A percentile compares a stretch with the other conserved stretches of the same genome.
Evolutionary conservation across 768 basidiomycete genomes (phyloP).

Genomic region (Lentinus tigrinus): DNA sequence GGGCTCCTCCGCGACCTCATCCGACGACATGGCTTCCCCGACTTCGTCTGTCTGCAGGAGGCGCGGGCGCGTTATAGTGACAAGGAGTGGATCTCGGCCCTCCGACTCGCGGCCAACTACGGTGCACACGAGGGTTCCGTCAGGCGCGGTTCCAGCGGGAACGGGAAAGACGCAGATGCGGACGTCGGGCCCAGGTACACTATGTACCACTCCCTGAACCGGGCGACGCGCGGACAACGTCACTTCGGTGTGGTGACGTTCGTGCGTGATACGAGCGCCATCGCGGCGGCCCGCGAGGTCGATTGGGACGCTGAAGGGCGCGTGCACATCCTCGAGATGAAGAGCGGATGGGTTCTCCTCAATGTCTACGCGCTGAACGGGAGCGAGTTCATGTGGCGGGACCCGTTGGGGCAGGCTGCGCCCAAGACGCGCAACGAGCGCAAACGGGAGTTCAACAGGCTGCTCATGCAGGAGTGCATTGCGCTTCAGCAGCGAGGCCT

Average conservation of each 20-base stretch:
- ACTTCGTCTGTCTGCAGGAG: conserved; percentile 27
- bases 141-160: neutral
- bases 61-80: conserved; percentile 24
- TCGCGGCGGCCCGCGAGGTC: conserved; percentile 22
- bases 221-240: conserved; percentile 20
- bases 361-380: conserved; percentile 29
- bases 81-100: conserved; percentile 22
- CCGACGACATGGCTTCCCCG: conserved; percentile 19
- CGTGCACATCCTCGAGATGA: conserved; percentile 25
- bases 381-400: conserved; percentile 27
- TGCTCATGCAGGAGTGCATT: conserved; percentile 21
- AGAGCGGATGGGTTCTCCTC: conserved; percentile 25
- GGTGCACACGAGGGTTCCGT: conserved; percentile 5
- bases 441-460: conserved; percentile 27
- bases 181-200: conserved; percentile 19
- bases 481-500: conserved; percentile 23
- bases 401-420: conserved; percentile 13
- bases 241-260: conserved; percentile 26
- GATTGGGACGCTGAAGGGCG: conserved; percentile 27
- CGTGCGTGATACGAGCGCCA: conserved; percentile 11
- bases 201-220: conserved; percentile 21
- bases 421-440: conserved; percentile 27
- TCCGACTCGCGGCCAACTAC: conserved; percentile 18
- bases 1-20: conserved; percentile 21
- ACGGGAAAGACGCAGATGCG: neutral